Base-by-base conservation (phyloP, 2,329 filamentous ascomycete species). In the Pestalotiopsis sp. region DNA sequence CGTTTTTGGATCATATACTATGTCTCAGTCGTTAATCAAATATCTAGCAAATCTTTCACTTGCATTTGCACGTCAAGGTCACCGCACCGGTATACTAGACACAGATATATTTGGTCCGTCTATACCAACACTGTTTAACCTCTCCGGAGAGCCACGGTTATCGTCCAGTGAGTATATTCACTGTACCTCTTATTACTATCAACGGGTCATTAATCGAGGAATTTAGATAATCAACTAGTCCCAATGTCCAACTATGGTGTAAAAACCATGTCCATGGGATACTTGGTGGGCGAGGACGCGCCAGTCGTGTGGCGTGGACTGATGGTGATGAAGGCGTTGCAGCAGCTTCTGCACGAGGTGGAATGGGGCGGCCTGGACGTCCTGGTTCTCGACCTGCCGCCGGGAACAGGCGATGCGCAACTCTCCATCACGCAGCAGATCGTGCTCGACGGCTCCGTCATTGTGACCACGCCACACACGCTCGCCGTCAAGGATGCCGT, bases 201-300 rank as follows among this genome's bases (percentile, higher is more conserved):
- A 13, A 45, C 7, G 7, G 2, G 7, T 45, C 60, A n/a, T 56
- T 59, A 3, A 60, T 36, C 49, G 6, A 64, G 3, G 58, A 27
- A 17, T n/a, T 17, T 71, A 93, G 89, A 92, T 73, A 94, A 95
- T 75, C 91, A 94, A 75, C 87, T 99, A 3, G 77, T 98, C 1
- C 96, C 96, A 0, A 82, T 99, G 27, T 94, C 93, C 25, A 97
- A 97, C 77, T 98, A 98, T 83, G 96, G 96, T 56, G 88, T 99
- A 68, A 97, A 97, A 81, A 97, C 94, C 67, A 99, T 99, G 96
- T 98, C 95, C 0, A 98, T 99, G 93, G 96, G 96, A 64, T 98
- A 97, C 73, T 87, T 99, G 0, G 90, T 97, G 1, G 89, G 88
- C 23, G 91, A 94, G 72, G 87, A 90, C 12, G 92, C 93, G 4